Evolutionary conservation across 2,329 filamentous ascomycete genomes (phyloP).

Genomic region (Colletotrichum liaoningense): DNA sequence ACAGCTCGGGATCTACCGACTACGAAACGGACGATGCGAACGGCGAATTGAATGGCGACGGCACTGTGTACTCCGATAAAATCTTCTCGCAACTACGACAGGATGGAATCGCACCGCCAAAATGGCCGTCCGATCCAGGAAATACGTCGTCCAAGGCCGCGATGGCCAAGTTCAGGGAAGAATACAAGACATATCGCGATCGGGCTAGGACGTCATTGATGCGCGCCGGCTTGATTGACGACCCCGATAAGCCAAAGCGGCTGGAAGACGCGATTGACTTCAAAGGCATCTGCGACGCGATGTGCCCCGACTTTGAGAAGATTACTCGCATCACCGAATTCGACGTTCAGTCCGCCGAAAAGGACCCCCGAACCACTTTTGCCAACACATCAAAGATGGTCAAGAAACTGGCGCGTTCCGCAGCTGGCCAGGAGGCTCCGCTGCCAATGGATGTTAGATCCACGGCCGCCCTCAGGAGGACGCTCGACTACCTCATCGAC

Average conservation of each 20-base stretch:
- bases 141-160: constrained; percentile 58
- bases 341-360: constrained; percentile 68
- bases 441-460: constrained; percentile 77
- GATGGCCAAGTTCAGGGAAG: constrained; percentile 66
- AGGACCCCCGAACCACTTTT: constrained; percentile 55
- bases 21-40: constrained; percentile 38
- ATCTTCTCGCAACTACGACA: constrained; percentile 65
- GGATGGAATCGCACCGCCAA: constrained; percentile 64
- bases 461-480: constrained; percentile 66
- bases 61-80: constrained; percentile 57
- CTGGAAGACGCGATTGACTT: constrained; percentile 74
- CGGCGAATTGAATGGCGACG: constrained; percentile 13
- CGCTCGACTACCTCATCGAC: constrained; percentile 73
- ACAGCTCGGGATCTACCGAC: constrained; percentile 7
- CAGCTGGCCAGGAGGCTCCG: constrained; percentile 75
- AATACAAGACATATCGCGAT: constrained; percentile 67
- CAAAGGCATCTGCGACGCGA: constrained; percentile 75
- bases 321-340: constrained; percentile 71
- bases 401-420: constrained; percentile 75
- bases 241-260: constrained; percentile 71
- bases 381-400: constrained; percentile 68
- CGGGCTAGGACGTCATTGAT: constrained; percentile 69
- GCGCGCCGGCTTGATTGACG: constrained; percentile 70
- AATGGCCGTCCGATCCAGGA: constrained; percentile 67
- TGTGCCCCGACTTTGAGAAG: constrained; percentile 77